Evolutionary conservation across 352 stramenopile genomes (phyloP), one percentile per base, ranked within the genome.

Genomic region (Albugo laibachii): DNA sequence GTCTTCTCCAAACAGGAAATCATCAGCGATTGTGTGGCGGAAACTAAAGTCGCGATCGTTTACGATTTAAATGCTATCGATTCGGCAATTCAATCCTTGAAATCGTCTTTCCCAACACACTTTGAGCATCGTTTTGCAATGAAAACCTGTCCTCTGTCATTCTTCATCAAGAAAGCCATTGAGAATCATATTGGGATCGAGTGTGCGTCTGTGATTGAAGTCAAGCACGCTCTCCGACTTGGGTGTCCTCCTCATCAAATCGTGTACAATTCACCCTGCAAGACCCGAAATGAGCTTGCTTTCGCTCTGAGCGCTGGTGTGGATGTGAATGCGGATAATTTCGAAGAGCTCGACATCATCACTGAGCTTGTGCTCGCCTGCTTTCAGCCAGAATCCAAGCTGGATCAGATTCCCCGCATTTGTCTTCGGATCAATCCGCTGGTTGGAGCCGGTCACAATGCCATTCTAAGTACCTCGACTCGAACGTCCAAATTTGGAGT

Each of bases 211-310:
- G 80, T 88, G 20, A 73, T 66, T 0, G 78, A 92, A 48, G 78
- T 75, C 11, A 83, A 83, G 46, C 78, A 92, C 57, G 56, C 76
- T 38, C 57, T 92, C 19, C 78, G 65, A 36, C 65, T 87, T 6
- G 71, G 73, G 1, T 84, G 86, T 50, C 40, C 62, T 19, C 77
- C 77, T 5, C 66, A 70, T 38, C 66, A 65, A 38, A 67, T 95
- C 12, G 76, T 96, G 10, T 96, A 88, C 59, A 87, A 96, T 51
- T 94, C 79, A 12, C 87, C 87, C 12, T 93, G 80, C 62, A 96
- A 96, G 59, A 96, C 85, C 13, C 27, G 65, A 14, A 54, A 55
- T 8, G 87, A 96, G 55, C 55, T 96, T 19, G 58, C 65, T 20
- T 69, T 83, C 37, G 67, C 92, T 48, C 54, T 96, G 41, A 41